phyloP scores from a whole-genome alignment of 768 basidiomycete species.

The Mrakia frigida region DNA sequence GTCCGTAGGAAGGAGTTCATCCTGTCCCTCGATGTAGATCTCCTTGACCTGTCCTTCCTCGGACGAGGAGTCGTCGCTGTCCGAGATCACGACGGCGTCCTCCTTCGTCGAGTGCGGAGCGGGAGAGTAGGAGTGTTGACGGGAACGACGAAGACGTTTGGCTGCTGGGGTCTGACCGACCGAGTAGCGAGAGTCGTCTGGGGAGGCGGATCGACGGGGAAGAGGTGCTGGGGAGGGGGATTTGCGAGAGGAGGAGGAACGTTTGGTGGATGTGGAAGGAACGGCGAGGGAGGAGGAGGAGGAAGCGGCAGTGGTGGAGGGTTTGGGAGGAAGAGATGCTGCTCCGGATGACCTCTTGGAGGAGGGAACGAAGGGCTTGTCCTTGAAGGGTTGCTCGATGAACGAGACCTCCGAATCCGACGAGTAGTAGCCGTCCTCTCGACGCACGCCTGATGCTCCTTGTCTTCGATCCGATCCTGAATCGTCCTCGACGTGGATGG shows the following conservation, averaged over 20 bases:
- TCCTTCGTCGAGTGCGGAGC: slow-evolving; percentile 13
- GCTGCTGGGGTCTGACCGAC: background rate
- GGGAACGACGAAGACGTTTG: slow-evolving; percentile 8
- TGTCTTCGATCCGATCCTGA: slow-evolving; percentile 19
- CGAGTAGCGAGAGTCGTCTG: slow-evolving; percentile 27
- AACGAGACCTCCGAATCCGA: slow-evolving; percentile 21
- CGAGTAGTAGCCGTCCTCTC: slow-evolving; percentile 12
- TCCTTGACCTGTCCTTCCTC: slow-evolving; percentile 30
- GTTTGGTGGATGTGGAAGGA: background rate
- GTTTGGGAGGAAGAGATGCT: background rate
- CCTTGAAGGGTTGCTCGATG: slow-evolving; percentile 26
- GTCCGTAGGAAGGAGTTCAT: slow-evolving; percentile 21
- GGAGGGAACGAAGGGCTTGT: background rate
- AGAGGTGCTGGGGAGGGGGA: background rate
- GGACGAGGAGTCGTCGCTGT: slow-evolving; percentile 5
- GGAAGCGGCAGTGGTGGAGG: background rate
- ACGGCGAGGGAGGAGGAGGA: slow-evolving; percentile 9
- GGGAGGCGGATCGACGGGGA: slow-evolving; percentile 11
- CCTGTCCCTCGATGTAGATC: slow-evolving; percentile 26
- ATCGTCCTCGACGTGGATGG: slow-evolving; percentile 29
- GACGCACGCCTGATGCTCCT: background rate
- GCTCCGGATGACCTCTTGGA: background rate
- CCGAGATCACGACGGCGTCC: background rate
- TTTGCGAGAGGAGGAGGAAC: slow-evolving; percentile 15
- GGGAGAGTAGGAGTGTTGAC: slow-evolving; percentile 13